phyloP scores from a whole-genome alignment of 768 basidiomycete species.

The Fomitopsis pulvina region DNA sequence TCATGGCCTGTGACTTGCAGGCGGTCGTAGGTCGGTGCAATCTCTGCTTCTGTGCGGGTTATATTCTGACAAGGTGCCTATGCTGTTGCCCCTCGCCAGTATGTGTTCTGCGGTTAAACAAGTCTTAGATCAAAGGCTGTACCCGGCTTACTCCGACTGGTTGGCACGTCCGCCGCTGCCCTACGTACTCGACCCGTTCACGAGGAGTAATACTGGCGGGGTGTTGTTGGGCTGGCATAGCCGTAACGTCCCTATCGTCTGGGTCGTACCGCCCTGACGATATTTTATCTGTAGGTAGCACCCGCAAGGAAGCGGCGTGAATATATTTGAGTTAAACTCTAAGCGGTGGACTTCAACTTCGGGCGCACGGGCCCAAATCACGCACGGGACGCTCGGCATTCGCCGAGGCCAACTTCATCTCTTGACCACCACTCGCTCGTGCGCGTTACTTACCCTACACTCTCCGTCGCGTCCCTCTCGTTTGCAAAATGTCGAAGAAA shows the following conservation, averaged over 20 bases:
- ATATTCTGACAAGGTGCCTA: too few relatives aligned
- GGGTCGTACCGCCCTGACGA: neutral
- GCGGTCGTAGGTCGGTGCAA: too few relatives aligned
- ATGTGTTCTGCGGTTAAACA: too few relatives aligned
- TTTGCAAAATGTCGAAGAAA: constrained; percentile 42
- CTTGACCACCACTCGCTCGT: constrained; percentile 13
- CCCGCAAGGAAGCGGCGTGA: neutral
- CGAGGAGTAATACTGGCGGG: neutral
- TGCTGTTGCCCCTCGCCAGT: too few relatives aligned
- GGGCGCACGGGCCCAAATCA: constrained; percentile 16
- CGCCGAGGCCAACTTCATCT: constrained; percentile 17
- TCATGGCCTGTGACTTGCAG: too few relatives aligned
- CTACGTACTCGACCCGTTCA: too few relatives aligned
- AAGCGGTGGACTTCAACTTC: constrained; percentile 7
- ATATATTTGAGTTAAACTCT: constrained; percentile 16
- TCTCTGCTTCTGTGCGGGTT: too few relatives aligned
- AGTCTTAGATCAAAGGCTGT: too few relatives aligned
- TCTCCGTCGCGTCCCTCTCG: constrained; percentile 1
- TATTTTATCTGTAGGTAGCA: constrained; percentile 5
- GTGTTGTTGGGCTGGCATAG: neutral
- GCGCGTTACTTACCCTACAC: neutral
- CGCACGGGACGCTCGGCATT: constrained; percentile 10
- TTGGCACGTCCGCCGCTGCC: too few relatives aligned
- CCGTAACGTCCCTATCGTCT: constrained; percentile 2
- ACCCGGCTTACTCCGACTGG: too few relatives aligned